phyloP scores from a whole-genome alignment of 2,329 filamentous ascomycete genomes.

The Fusarium avenaceum region DNA sequence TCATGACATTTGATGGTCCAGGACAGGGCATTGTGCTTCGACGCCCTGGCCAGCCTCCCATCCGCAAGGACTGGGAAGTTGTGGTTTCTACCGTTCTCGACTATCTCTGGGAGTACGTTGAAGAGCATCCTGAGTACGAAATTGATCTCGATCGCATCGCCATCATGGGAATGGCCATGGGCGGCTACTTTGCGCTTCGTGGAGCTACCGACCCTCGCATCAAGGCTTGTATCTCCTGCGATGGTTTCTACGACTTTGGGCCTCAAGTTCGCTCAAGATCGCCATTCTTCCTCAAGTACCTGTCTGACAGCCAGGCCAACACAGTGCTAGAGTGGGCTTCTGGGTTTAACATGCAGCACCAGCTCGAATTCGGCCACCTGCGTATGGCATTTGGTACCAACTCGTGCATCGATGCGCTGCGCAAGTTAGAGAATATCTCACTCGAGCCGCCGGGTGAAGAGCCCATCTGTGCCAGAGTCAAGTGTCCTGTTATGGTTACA shows the following conservation, averaged over 20 bases:
- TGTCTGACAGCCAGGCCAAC: background rate
- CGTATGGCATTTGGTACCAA: background rate
- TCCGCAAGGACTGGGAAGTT: slow-evolving; percentile 57
- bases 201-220: slow-evolving; percentile 57
- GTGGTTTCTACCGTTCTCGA: slow-evolving; percentile 52
- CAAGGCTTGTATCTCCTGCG: slow-evolving; percentile 57
- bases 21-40: slow-evolving; percentile 58
- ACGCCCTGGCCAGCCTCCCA: slow-evolving; percentile 38
- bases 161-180: slow-evolving; percentile 56
- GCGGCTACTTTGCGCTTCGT: slow-evolving; percentile 62
- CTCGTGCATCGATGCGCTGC: background rate
- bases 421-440: background rate
- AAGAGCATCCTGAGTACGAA: slow-evolving; percentile 38
- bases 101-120: slow-evolving; percentile 35
- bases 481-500: background rate
- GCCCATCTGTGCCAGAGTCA: background rate
- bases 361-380: background rate
- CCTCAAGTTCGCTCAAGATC: background rate
- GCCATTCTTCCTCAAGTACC: background rate
- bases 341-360: background rate
- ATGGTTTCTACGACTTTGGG: slow-evolving; percentile 43
- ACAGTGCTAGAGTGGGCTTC: background rate
- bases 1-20: slow-evolving; percentile 60
- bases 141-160: slow-evolving; percentile 56
- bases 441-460: background rate